Percentiles rank a stretch among this genome's conserved stretches.
phyloP scores from a whole-genome alignment of 306 rosid genomes.

The Inga oerstediana region DNA sequence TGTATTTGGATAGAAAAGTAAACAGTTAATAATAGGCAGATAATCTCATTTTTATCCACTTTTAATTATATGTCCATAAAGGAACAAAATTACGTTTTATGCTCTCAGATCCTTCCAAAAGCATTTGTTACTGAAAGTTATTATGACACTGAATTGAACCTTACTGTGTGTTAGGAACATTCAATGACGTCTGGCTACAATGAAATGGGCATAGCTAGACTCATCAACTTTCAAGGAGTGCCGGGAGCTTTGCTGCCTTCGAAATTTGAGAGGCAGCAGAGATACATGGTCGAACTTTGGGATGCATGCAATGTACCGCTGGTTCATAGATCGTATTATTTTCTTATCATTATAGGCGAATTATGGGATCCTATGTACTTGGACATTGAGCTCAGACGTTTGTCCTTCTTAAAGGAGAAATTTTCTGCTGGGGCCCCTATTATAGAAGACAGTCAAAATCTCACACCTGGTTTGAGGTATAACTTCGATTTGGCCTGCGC shows the following conservation, averaged over 20 bases:
- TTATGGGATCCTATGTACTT: conserved; percentile 73
- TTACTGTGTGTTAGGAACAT: conserved; percentile 42
- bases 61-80: neutral
- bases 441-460: conserved; percentile 33
- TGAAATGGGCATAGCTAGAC: conserved; percentile 36
- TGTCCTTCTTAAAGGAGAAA: conserved; percentile 64
- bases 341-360: conserved; percentile 81
- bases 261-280: conserved; percentile 64
- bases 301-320: conserved; percentile 74
- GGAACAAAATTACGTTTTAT: neutral
- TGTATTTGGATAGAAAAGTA: neutral
- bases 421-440: conserved; percentile 45
- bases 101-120: conserved; percentile 12
- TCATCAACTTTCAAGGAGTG: conserved; percentile 25
- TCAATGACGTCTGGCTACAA: conserved; percentile 3
- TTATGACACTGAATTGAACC: neutral
- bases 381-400: conserved; percentile 82
- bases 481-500: conserved; percentile 14
- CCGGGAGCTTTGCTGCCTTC: conserved; percentile 28
- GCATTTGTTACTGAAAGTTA: neutral
- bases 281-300: conserved; percentile 79
- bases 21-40: neutral
- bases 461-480: conserved; percentile 73
- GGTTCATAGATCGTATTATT: conserved; percentile 83
- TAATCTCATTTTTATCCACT: neutral